Percentiles rank a stretch among this genome's conserved stretches.
Evolutionary conservation across 2,329 filamentous ascomycete genomes (phyloP).

Genomic region (Fusarium setosum): DNA sequence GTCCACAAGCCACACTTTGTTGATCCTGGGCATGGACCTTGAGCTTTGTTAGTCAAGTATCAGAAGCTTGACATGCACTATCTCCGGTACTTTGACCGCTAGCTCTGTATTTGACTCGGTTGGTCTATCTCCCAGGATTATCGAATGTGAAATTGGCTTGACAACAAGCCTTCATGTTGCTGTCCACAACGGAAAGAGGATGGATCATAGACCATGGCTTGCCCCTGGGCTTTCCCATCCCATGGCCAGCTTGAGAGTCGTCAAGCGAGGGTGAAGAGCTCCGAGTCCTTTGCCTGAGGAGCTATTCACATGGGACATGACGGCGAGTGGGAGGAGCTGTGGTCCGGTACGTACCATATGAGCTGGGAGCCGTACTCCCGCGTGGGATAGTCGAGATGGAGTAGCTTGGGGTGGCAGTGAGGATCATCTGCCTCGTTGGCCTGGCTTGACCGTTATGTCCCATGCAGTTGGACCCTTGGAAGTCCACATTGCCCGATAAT

Average conservation of each 20-base stretch:
- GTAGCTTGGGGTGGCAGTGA: not conserved
- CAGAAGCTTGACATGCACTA: not conserved
- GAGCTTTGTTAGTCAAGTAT: not conserved
- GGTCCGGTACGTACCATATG: constrained; percentile 1
- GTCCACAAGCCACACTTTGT: constrained; percentile 1
- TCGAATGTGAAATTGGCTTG: not conserved
- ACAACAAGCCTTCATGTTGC: not conserved
- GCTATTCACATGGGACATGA: not conserved
- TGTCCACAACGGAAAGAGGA: not conserved
- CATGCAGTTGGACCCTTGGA: not conserved
- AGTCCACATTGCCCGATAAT: not conserved
- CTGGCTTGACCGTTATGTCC: constrained; percentile 1
- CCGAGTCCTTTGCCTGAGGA: not conserved
- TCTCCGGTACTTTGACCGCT: not conserved
- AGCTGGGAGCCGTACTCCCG: constrained; percentile 13
- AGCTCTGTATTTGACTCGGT: not conserved
- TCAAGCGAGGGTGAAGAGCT: not conserved
- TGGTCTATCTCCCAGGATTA: not conserved
- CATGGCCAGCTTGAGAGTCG: not conserved
- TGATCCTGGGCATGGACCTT: not conserved
- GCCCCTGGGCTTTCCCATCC: not conserved
- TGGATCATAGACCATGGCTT: not conserved
- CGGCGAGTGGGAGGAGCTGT: constrained; percentile 13
- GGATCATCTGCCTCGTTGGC: constrained; percentile 1
- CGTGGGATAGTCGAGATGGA: not conserved